Percentiles rank a stretch among this genome's conserved stretches.
These are phyloP conservation scores for Maudiozyma turicensis DNA, from an alignment of 805 yeast species.

Conservation along the genomic window DNA sequence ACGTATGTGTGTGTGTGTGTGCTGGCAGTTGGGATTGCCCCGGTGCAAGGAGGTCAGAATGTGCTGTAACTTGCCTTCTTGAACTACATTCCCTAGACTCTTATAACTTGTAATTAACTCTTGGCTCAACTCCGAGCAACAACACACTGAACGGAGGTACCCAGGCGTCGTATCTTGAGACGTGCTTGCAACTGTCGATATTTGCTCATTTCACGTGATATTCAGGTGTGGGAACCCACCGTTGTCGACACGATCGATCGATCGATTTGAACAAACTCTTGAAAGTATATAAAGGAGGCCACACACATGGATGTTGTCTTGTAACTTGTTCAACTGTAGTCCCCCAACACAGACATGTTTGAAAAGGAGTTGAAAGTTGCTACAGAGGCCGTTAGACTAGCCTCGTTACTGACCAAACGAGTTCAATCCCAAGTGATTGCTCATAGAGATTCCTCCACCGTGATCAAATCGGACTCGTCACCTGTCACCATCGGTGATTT, in stretches of 20 bases:
- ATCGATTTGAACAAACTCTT: neutral
- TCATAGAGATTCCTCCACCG: slow-evolving; percentile 40
- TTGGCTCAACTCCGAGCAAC: no score
- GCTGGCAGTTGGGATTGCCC: no score
- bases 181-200: neutral
- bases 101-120: no score
- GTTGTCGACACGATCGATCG: neutral
- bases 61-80: no score
- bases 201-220: neutral
- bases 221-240: neutral
- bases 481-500: slow-evolving; percentile 97
- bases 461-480: slow-evolving; percentile 77
- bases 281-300: neutral
- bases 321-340: neutral
- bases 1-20: no score
- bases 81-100: no score
- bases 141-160: no score
- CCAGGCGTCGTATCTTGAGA: neutral
- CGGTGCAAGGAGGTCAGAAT: no score
- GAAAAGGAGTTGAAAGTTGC: slow-evolving; percentile 70
- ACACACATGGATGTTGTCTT: neutral
- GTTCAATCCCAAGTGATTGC: slow-evolving; percentile 48
- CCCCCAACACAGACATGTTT: slow-evolving; percentile 30
- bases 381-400: slow-evolving; percentile 81
- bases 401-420: slow-evolving; percentile 62